These are phyloP conservation scores for Mortierella alpina DNA, from an alignment of 192 early-diverging fungal species.

Conservation along the genomic window DNA sequence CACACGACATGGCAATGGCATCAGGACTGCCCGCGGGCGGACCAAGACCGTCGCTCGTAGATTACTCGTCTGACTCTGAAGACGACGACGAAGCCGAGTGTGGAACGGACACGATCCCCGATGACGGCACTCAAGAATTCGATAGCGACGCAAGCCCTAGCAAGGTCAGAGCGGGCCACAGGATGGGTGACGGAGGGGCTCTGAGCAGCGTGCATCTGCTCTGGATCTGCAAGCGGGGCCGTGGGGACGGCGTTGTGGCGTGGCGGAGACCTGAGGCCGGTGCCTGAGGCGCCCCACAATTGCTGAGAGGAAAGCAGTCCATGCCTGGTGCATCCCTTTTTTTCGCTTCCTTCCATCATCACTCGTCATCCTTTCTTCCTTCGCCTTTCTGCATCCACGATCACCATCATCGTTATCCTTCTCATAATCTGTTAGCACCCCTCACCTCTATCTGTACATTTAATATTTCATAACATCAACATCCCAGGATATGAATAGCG, in stretches of 20 bases:
- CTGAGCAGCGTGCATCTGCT: slow-evolving; percentile 36
- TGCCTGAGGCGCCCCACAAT: not conserved
- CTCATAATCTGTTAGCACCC: not conserved
- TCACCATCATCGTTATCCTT: not conserved
- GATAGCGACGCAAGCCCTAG: not conserved
- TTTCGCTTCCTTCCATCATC: slow-evolving; percentile 2
- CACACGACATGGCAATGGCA: not conserved
- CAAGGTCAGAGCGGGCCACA: not conserved
- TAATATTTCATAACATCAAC: not conserved
- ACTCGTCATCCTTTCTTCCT: slow-evolving; percentile 1
- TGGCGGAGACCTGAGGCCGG: not conserved
- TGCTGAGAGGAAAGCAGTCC: not conserved
- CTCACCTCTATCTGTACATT: no score
- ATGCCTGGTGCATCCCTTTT: not conserved
- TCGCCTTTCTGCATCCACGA: not conserved
- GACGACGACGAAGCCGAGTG: not conserved
- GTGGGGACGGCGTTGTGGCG: not conserved
- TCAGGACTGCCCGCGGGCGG: not conserved
- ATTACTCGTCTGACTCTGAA: slow-evolving; percentile 36
- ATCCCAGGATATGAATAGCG: slow-evolving; percentile 27
- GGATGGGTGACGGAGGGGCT: slow-evolving; percentile 33
- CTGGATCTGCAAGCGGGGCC: slow-evolving; percentile 44
- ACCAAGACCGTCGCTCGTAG: slow-evolving; percentile 5
- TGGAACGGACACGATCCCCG: not conserved
- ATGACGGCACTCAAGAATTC: not conserved